Percentiles rank a stretch among this genome's conserved stretches.
Conservation (phyloP, 176 grass and related monocot species). For the Bolboschoenus planiculmis region DNA sequence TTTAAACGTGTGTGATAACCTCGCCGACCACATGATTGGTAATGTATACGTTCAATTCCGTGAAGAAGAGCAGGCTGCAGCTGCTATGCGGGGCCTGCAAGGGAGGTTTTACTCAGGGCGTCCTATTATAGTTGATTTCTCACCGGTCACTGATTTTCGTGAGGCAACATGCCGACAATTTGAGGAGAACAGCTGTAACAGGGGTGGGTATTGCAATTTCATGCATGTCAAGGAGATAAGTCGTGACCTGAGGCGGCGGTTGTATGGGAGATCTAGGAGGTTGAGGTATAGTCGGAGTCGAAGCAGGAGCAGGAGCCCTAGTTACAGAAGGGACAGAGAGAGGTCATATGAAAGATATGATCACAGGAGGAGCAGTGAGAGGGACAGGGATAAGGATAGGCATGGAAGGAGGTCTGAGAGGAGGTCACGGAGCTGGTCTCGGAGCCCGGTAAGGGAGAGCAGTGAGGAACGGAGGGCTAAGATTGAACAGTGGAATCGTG, state of each 20-base stretch:
- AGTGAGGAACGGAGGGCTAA: conserved; percentile 58
- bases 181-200: conserved; percentile 37
- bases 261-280: conserved; percentile 17
- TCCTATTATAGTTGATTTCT: conserved; percentile 36
- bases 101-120: conserved; percentile 32
- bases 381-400: conserved; percentile 32
- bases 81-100: conserved; percentile 29
- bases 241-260: conserved; percentile 8
- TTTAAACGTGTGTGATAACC: conserved; percentile 37
- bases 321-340: neutral
- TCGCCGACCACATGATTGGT: conserved; percentile 39
- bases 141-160: conserved; percentile 31
- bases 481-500: conserved; percentile 60
- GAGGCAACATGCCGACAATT: conserved; percentile 30
- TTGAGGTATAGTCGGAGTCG: conserved; percentile 16
- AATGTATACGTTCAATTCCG: conserved; percentile 37
- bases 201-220: conserved; percentile 37
- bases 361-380: conserved; percentile 42
- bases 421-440: conserved; percentile 34
- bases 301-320: neutral
- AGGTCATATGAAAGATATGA: conserved; percentile 25
- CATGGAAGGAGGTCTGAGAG: conserved; percentile 41
- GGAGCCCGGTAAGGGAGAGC: conserved; percentile 40
- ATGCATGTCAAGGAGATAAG: conserved; percentile 39
- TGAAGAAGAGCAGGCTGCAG: conserved; percentile 28